phyloP scores from a whole-genome alignment of 768 basidiomycete species.

The Boletus speciosus region DNA sequence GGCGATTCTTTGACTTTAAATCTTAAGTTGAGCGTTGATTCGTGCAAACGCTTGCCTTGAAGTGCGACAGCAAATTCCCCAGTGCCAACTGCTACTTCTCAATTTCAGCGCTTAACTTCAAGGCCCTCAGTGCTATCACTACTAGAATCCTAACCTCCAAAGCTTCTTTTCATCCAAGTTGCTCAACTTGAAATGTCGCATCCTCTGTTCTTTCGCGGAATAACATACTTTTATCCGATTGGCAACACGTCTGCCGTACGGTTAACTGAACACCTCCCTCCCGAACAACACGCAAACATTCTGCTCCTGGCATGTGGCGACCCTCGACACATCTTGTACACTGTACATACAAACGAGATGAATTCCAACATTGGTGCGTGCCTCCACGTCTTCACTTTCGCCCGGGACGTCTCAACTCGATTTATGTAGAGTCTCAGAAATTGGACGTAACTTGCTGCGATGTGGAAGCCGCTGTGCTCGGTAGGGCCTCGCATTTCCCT shows the following conservation, averaged over 20 bases:
- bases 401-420: background rate
- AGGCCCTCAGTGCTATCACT: background rate
- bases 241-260: conserved; percentile 57
- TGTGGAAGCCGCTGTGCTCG: conserved; percentile 28
- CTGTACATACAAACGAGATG: conserved; percentile 30
- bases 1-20: background rate
- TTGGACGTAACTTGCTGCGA: conserved; percentile 32
- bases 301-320: conserved; percentile 59
- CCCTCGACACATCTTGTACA: conserved; percentile 51
- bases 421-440: conserved; percentile 19
- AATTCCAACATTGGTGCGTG: conserved; percentile 8
- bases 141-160: background rate
- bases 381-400: background rate
- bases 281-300: conserved; percentile 45
- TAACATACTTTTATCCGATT: conserved; percentile 53
- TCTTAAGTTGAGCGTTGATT: background rate
- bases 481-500: conserved; percentile 9
- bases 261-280: conserved; percentile 45
- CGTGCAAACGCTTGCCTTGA: background rate
- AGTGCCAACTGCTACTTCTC: no score
- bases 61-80: background rate
- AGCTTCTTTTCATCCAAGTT: background rate
- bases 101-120: no score
- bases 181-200: conserved; percentile 18
- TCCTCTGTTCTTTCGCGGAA: conserved; percentile 22